A percentile compares a stretch with the other conserved stretches of the same genome.
Evolutionary conservation across 1,284 basidiomycete species (phyloP).

Genomic region (Malassezia sympodialis): DNA sequence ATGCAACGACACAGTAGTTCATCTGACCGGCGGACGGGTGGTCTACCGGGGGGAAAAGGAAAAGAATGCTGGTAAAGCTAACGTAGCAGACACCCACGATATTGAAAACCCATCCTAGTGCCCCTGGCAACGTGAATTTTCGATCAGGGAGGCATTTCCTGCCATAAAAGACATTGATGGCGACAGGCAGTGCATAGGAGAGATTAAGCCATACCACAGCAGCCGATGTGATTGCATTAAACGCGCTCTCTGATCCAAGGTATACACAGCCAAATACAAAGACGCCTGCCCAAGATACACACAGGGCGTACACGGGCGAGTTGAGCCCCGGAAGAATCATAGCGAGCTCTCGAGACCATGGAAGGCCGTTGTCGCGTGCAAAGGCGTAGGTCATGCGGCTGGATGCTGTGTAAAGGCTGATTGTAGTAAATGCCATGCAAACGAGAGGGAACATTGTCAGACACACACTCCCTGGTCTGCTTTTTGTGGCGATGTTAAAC

Average conservation of each 20-base stretch:
- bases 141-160: not conserved
- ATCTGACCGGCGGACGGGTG: constrained; percentile 49
- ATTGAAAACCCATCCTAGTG: constrained; percentile 36
- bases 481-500: constrained; percentile 59
- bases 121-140: not conserved
- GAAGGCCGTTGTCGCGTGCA: constrained; percentile 61
- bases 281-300: constrained; percentile 54
- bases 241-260: constrained; percentile 54
- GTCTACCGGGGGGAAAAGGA: constrained; percentile 52
- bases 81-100: constrained; percentile 49
- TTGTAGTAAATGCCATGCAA: constrained; percentile 47
- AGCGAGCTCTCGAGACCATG: constrained; percentile 55
- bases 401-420: constrained; percentile 51
- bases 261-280: constrained; percentile 47
- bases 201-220: constrained; percentile 51
- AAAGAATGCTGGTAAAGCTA: constrained; percentile 51
- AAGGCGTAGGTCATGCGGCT: constrained; percentile 63
- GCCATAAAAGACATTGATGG: constrained; percentile 21
- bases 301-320: constrained; percentile 51
- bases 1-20: constrained; percentile 50
- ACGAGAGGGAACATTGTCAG: constrained; percentile 50
- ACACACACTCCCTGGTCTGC: constrained; percentile 58
- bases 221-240: constrained; percentile 51
- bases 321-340: constrained; percentile 50
- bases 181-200: constrained; percentile 50